A percentile compares a stretch with the other conserved stretches of the same genome.
Conservation (phyloP, 73 alveolate genomes). For the Halteria grandinella region DNA sequence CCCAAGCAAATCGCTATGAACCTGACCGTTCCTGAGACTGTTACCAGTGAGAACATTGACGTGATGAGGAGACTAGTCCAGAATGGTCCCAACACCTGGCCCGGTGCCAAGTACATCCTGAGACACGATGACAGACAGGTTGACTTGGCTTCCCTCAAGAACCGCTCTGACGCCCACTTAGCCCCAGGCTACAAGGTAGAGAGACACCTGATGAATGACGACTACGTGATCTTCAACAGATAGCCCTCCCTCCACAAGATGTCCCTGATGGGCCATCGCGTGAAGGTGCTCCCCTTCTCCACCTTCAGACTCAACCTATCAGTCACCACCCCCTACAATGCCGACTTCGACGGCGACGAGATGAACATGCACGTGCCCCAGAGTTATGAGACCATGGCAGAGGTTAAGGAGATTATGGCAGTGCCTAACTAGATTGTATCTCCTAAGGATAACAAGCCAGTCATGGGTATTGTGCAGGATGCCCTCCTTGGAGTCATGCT, state of each 20-base stretch:
- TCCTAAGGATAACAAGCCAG: slow-evolving; percentile 99
- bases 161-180: slow-evolving; percentile 83
- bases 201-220: slow-evolving; percentile 98
- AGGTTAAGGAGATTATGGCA: slow-evolving; percentile 94
- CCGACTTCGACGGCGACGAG: slow-evolving; percentile 99
- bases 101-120: slow-evolving; percentile 96
- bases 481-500: slow-evolving; percentile 93
- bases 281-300: slow-evolving; percentile 98
- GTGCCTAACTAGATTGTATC: slow-evolving; percentile 98
- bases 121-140: slow-evolving; percentile 87
- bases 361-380: slow-evolving; percentile 99
- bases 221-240: slow-evolving; percentile 98
- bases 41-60: slow-evolving; percentile 91
- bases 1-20: slow-evolving; percentile 95
- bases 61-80: slow-evolving; percentile 81
- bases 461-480: slow-evolving; percentile 99
- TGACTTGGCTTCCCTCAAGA: slow-evolving; percentile 81
- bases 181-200: slow-evolving; percentile 96
- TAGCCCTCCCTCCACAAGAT: slow-evolving; percentile 99
- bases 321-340: slow-evolving; percentile 99
- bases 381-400: slow-evolving; percentile 96
- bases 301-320: slow-evolving; percentile 99
- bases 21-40: slow-evolving; percentile 98
- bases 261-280: slow-evolving; percentile 99
- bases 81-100: slow-evolving; percentile 95